phyloP scores from a whole-genome alignment of 75 land plant species.

The Pinus taeda region DNA sequence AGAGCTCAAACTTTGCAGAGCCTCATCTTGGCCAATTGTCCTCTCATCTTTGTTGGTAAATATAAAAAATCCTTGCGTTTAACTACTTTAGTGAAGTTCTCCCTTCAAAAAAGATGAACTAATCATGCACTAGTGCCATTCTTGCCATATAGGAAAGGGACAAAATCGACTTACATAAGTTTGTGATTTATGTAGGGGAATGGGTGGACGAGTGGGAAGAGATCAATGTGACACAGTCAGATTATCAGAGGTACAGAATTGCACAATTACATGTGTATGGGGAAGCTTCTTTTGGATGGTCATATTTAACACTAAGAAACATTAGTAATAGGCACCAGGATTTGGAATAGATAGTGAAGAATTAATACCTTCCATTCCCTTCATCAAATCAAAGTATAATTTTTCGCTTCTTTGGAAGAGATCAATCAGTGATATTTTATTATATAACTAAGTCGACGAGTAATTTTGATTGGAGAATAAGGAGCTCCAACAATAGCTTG shows the following conservation, averaged over 20 bases:
- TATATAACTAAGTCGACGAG: too few relatives aligned
- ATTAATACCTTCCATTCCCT: slow-evolving; percentile 22
- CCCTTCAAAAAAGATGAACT: background rate
- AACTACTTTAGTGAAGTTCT: too few relatives aligned
- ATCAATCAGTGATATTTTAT: too few relatives aligned
- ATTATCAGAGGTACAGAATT: slow-evolving; percentile 49
- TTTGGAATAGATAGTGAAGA: slow-evolving; percentile 55
- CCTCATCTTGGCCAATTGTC: slow-evolving; percentile 24
- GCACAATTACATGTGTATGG: slow-evolving; percentile 65
- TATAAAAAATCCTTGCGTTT: slow-evolving; percentile 4
- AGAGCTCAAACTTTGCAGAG: slow-evolving; percentile 21
- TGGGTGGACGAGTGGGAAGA: slow-evolving; percentile 64
- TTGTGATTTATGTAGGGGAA: slow-evolving; percentile 36
- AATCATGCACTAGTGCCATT: background rate
- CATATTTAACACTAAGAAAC: slow-evolving; percentile 52
- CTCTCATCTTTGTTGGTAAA: slow-evolving; percentile 65
- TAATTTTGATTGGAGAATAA: too few relatives aligned
- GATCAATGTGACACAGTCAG: slow-evolving; percentile 27
- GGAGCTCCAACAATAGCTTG: too few relatives aligned
- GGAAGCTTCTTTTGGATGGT: slow-evolving; percentile 66
- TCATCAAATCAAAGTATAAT: too few relatives aligned
- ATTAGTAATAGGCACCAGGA: slow-evolving; percentile 32
- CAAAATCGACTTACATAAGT: too few relatives aligned
- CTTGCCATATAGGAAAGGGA: too few relatives aligned
- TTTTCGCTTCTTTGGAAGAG: too few relatives aligned